Evolutionary conservation across 2,329 filamentous ascomycete genomes (phyloP).

Genomic region (Monosporascus sp.): DNA sequence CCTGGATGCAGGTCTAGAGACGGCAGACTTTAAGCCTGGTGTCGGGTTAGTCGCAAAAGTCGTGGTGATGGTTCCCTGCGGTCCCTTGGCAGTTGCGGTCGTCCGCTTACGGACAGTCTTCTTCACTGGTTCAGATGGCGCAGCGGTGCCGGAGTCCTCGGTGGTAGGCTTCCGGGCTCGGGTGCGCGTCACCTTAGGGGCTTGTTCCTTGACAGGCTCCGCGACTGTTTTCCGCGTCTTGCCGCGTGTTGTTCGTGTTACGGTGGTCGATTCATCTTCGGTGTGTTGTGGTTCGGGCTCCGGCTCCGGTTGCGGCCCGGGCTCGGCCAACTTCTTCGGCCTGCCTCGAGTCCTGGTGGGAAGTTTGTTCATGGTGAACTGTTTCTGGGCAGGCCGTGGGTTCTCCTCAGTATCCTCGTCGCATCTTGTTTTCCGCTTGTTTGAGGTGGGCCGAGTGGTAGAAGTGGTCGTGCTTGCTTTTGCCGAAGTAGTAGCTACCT

Average conservation of each 20-base stretch:
- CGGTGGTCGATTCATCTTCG: slow-evolving; percentile 13
- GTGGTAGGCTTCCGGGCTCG: slow-evolving; percentile 25
- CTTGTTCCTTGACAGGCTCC: slow-evolving; percentile 21
- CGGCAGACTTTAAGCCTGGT: slow-evolving; percentile 36
- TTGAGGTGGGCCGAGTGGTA: slow-evolving; percentile 20
- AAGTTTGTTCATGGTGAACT: slow-evolving; percentile 26
- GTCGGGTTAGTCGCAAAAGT: slow-evolving; percentile 27
- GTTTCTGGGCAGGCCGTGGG: slow-evolving; percentile 25
- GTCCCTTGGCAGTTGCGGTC: slow-evolving; percentile 32
- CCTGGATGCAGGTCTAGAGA: slow-evolving; percentile 25
- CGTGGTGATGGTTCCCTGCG: slow-evolving; percentile 33
- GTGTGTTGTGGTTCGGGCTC: slow-evolving; percentile 27
- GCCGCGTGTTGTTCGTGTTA: slow-evolving; percentile 35
- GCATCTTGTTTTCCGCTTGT: slow-evolving; percentile 50
- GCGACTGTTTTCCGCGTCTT: slow-evolving; percentile 37
- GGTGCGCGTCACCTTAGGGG: slow-evolving; percentile 21
- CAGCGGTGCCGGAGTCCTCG: slow-evolving; percentile 18
- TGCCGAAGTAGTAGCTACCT: slow-evolving; percentile 18
- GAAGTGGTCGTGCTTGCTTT: slow-evolving; percentile 19
- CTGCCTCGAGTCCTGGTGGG: slow-evolving; percentile 40
- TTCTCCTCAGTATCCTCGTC: slow-evolving; percentile 50
- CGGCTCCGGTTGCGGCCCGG: slow-evolving; percentile 19
- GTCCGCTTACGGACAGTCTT: slow-evolving; percentile 31
- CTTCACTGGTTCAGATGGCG: slow-evolving; percentile 27
- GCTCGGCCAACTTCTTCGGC: slow-evolving; percentile 36